Conservation (phyloP, 805 yeast species). For the Yarrowia bubula region DNA sequence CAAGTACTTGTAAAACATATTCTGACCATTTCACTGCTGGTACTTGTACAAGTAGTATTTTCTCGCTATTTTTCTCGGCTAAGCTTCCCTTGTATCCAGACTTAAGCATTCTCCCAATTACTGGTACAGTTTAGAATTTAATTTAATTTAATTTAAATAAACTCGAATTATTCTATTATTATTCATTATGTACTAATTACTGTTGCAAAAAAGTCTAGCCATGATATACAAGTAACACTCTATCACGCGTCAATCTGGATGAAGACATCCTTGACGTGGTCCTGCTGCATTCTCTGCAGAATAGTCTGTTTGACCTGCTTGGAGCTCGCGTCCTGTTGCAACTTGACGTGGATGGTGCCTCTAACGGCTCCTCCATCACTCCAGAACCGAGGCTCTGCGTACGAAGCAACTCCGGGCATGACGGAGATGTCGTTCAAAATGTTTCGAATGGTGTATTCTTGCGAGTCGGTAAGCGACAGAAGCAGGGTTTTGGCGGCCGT, state of each 20-base stretch:
- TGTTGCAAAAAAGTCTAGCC: background rate
- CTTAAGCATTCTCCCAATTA: too few relatives aligned
- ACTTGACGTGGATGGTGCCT: conserved; percentile 84
- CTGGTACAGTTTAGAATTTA: too few relatives aligned
- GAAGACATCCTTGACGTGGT: conserved; percentile 53
- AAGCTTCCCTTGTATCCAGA: too few relatives aligned
- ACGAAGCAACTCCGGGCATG: conserved; percentile 78
- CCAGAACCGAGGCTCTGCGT: conserved; percentile 92
- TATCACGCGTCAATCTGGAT: conserved; percentile 56
- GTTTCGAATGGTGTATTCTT: conserved; percentile 62
- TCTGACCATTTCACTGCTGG: too few relatives aligned
- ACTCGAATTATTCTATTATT: background rate
- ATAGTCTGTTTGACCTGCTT: conserved; percentile 59
- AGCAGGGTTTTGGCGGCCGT: conserved; percentile 76
- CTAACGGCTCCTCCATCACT: conserved; percentile 53
- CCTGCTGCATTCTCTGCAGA: conserved; percentile 50
- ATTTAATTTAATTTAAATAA: too few relatives aligned
- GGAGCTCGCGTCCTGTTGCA: conserved; percentile 60
- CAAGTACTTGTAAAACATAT: too few relatives aligned
- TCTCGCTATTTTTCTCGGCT: too few relatives aligned
- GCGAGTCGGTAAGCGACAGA: conserved; percentile 55
- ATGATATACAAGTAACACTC: background rate
- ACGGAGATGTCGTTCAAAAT: conserved; percentile 65
- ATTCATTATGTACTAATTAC: background rate
- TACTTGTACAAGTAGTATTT: too few relatives aligned